These are phyloP conservation scores for Saitozyma podzolica DNA, from an alignment of 768 basidiomycete species.

Conservation along the genomic window DNA sequence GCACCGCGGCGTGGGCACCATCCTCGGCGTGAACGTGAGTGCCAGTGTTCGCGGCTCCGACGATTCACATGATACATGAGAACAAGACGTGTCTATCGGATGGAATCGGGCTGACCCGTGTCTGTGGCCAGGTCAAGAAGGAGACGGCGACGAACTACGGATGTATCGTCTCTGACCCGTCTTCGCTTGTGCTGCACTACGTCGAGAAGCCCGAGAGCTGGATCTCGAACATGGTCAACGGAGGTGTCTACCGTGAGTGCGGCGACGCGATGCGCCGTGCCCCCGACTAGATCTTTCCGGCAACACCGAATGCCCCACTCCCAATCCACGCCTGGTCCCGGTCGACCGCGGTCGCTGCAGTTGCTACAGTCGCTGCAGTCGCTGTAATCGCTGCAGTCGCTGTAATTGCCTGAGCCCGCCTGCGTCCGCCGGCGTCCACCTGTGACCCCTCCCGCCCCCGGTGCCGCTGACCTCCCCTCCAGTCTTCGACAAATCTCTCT, in stretches of 20 bases:
- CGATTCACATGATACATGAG: not conserved
- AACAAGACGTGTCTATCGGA: not conserved
- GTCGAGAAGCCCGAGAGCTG: conserved; percentile 57
- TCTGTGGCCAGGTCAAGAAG: conserved; percentile 42
- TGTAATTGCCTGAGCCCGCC: too few relatives aligned
- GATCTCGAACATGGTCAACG: conserved; percentile 56
- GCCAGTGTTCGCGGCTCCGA: too few relatives aligned
- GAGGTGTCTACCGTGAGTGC: conserved; percentile 54
- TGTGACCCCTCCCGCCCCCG: too few relatives aligned
- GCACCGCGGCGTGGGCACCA: conserved; percentile 56
- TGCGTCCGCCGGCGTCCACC: too few relatives aligned
- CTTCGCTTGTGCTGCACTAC: conserved; percentile 51
- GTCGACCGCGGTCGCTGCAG: too few relatives aligned
- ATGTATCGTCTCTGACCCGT: conserved; percentile 55
- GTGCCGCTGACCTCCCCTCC: not conserved
- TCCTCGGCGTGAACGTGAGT: conserved; percentile 54
- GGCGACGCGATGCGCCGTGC: conserved; percentile 7
- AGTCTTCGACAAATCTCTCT: conserved; percentile 55
- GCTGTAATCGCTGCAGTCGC: too few relatives aligned
- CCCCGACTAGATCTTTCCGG: too few relatives aligned
- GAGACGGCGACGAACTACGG: conserved; percentile 55
- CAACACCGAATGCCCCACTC: too few relatives aligned
- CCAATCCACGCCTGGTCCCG: too few relatives aligned
- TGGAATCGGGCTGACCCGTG: not conserved
- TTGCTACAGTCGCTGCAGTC: too few relatives aligned